These are phyloP conservation scores for Physcomitrium patens DNA, from an alignment of 225 moss, liverwort and hornwort genomes.

Conservation along the genomic window DNA sequence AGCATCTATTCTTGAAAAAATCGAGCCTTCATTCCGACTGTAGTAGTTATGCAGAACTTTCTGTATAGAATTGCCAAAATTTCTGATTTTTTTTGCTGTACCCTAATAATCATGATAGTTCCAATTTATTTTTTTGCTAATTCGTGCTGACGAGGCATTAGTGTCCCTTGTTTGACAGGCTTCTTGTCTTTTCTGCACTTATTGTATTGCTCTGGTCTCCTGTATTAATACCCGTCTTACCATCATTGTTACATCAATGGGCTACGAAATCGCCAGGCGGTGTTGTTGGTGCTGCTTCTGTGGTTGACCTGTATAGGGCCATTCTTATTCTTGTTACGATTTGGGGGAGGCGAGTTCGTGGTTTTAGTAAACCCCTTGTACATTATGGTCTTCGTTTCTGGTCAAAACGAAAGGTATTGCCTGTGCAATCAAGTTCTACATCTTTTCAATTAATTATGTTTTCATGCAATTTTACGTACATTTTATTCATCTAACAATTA, in stretches of 20 bases:
- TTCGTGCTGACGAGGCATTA: constrained; percentile 6
- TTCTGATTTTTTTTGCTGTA: neutral
- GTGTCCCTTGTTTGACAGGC: constrained; percentile 44
- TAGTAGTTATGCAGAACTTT: neutral
- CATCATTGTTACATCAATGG: constrained; percentile 84
- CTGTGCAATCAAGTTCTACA: neutral
- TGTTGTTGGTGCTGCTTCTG: constrained; percentile 85
- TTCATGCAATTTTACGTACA: too few species aligned
- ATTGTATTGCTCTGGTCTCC: constrained; percentile 88
- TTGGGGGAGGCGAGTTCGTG: constrained; percentile 94
- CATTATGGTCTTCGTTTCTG: constrained; percentile 79
- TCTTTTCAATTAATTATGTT: too few species aligned
- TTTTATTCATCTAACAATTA: too few species aligned
- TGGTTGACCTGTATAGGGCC: constrained; percentile 86
- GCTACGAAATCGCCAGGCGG: constrained; percentile 68
- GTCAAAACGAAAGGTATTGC: constrained; percentile 81
- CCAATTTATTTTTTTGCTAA: constrained; percentile 16
- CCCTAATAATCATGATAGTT: neutral
- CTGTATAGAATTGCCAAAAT: neutral
- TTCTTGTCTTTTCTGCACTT: constrained; percentile 78
- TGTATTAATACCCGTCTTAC: constrained; percentile 85
- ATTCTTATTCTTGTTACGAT: constrained; percentile 81
- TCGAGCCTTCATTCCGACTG: neutral
- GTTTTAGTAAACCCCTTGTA: constrained; percentile 73
- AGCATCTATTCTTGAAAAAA: neutral